phyloP scores from a whole-genome alignment of 1,139 yeast species.

The Spencermartinsiella ligniputridi region DNA sequence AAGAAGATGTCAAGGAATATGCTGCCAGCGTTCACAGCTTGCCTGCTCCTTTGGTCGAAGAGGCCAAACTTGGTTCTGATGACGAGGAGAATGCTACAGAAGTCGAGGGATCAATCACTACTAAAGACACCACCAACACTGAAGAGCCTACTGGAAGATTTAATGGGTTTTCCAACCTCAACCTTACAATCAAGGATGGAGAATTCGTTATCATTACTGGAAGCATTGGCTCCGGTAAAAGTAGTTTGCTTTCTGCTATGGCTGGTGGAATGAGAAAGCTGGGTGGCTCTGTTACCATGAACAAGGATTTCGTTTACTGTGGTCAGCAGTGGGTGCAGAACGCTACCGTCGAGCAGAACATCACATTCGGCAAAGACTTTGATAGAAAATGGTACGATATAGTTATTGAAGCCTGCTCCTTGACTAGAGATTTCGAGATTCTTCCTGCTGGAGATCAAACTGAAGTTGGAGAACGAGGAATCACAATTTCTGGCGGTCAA shows the following conservation, averaged over 20 bases:
- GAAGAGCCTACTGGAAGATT: constrained; percentile 21
- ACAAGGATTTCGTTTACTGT: constrained; percentile 40
- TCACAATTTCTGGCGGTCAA: constrained; percentile 90
- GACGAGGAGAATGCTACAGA: constrained; percentile 30
- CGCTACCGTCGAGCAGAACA: constrained; percentile 72
- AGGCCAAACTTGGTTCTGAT: constrained; percentile 31
- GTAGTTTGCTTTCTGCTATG: constrained; percentile 58
- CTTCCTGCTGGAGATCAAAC: constrained; percentile 81
- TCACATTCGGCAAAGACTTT: constrained; percentile 60
- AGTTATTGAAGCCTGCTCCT: constrained; percentile 61
- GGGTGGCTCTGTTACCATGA: constrained; percentile 44
- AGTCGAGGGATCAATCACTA: constrained; percentile 4
- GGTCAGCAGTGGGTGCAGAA: constrained; percentile 81
- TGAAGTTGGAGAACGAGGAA: constrained; percentile 91
- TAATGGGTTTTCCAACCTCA: constrained; percentile 44
- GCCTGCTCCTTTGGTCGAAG: constrained; percentile 26
- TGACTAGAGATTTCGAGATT: constrained; percentile 61
- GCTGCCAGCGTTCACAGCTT: constrained; percentile 20
- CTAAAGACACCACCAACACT: constrained; percentile 17
- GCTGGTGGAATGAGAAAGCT: constrained; percentile 56
- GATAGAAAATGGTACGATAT: constrained; percentile 52
- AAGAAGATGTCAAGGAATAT: constrained; percentile 28
- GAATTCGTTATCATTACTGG: constrained; percentile 71
- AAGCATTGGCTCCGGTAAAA: constrained; percentile 65
- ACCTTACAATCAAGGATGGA: constrained; percentile 45